Evolutionary conservation across 257 asterid species (phyloP).

Genomic region (Solanum virginianum): DNA sequence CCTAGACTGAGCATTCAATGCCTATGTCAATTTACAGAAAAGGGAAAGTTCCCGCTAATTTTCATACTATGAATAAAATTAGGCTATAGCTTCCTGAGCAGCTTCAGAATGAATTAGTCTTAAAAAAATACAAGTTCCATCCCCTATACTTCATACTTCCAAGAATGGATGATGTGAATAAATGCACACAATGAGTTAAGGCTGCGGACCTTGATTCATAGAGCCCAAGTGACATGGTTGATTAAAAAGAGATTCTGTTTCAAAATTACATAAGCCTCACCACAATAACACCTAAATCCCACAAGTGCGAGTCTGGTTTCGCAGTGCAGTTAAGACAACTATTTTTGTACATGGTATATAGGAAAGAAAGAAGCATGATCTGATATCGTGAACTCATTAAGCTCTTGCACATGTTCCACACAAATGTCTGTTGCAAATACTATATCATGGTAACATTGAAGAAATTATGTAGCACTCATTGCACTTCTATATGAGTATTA

Average conservation of each 20-base stretch:
- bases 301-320: not conserved
- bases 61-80: not conserved
- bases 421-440: not conserved
- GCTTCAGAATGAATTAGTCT: not conserved
- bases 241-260: not conserved
- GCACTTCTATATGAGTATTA: not conserved
- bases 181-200: not conserved
- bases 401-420: not conserved
- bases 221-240: not conserved
- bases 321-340: not conserved
- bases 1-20: conserved; percentile 94
- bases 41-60: not conserved
- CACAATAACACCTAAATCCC: not conserved
- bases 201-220: not conserved
- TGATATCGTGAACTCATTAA: not conserved
- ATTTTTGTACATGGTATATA: not conserved
- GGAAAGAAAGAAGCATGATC: not conserved
- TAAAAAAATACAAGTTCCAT: not conserved
- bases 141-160: not conserved
- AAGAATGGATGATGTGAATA: not conserved
- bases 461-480: not conserved
- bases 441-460: not conserved
- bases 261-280: not conserved
- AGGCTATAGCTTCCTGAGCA: not conserved
- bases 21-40: conserved; percentile 3